Percentiles rank a stretch among this genome's conserved stretches.
Conservation (phyloP, 768 basidiomycete species). For the Agrocybe praecox region DNA sequence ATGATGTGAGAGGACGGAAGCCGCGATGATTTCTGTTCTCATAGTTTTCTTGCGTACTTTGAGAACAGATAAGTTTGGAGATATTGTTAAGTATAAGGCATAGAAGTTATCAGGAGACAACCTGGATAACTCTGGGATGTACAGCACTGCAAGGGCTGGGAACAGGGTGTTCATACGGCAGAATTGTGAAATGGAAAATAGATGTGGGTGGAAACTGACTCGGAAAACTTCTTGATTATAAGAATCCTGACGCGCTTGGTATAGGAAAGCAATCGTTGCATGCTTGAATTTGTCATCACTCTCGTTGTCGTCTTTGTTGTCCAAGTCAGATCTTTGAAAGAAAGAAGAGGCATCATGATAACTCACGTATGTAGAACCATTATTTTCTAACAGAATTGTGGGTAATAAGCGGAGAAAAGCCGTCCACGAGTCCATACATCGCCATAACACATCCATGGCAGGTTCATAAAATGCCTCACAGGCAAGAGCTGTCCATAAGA, state of each 20-base stretch:
- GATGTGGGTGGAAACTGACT: neutral
- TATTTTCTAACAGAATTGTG: too few species aligned
- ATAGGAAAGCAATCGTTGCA: neutral
- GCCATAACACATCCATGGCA: slow-evolving; percentile 5
- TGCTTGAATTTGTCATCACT: neutral
- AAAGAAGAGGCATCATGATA: neutral
- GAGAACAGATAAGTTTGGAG: neutral
- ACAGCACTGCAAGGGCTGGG: neutral
- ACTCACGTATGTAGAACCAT: too few species aligned
- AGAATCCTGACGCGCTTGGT: neutral
- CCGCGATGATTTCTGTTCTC: neutral
- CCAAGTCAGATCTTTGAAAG: neutral
- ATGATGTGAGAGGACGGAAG: neutral
- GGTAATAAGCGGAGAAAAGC: neutral
- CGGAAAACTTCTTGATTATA: neutral
- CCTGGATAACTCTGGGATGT: neutral
- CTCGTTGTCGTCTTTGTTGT: neutral
- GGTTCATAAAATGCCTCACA: neutral
- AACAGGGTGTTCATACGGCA: neutral
- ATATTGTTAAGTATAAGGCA: neutral
- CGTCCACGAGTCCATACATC: neutral
- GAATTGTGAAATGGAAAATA: neutral
- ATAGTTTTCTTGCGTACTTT: neutral
- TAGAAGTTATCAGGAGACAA: neutral
- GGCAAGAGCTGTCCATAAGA: neutral